Percentiles rank a stretch among this genome's conserved stretches.
Evolutionary conservation across 805 yeast genomes (phyloP).

Genomic region (Spathaspora girioi): DNA sequence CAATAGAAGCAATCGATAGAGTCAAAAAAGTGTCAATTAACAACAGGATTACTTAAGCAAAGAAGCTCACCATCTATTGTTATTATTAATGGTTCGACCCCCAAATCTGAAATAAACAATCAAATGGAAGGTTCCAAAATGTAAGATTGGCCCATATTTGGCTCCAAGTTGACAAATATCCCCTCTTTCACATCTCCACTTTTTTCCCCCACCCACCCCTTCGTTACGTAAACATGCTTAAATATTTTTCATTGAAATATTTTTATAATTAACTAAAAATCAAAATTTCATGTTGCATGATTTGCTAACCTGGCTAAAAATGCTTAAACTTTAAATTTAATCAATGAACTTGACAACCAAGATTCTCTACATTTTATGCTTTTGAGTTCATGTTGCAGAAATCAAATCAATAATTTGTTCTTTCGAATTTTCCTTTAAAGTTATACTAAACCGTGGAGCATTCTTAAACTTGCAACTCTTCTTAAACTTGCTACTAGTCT

Average conservation of each 20-base stretch:
- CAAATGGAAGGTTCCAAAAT: not conserved
- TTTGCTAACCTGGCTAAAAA: too few species aligned
- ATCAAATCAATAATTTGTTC: not conserved
- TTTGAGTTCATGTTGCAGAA: not conserved
- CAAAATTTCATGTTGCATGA: not conserved
- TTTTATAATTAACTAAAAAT: not conserved
- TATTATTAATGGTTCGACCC: not conserved
- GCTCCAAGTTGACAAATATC: not conserved
- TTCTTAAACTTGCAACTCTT: not conserved
- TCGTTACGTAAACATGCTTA: not conserved
- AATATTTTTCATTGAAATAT: not conserved
- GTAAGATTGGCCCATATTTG: not conserved
- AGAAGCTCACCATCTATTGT: not conserved
- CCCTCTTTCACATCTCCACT: not conserved
- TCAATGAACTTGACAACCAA: not conserved
- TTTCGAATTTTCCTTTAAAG: too few species aligned
- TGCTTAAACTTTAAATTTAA: not conserved
- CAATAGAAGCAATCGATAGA: not conserved
- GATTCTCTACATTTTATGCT: not conserved
- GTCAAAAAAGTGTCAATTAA: not conserved
- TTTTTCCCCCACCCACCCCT: not conserved
- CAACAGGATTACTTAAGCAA: not conserved
- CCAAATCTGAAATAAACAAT: not conserved
- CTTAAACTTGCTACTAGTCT: not conserved
- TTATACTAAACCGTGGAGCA: too few species aligned